A percentile compares a stretch with the other conserved stretches of the same genome.
These are phyloP conservation scores for Escallonia herrerae DNA, from an alignment of 129 eudicot genomes.

Conservation along the genomic window DNA sequence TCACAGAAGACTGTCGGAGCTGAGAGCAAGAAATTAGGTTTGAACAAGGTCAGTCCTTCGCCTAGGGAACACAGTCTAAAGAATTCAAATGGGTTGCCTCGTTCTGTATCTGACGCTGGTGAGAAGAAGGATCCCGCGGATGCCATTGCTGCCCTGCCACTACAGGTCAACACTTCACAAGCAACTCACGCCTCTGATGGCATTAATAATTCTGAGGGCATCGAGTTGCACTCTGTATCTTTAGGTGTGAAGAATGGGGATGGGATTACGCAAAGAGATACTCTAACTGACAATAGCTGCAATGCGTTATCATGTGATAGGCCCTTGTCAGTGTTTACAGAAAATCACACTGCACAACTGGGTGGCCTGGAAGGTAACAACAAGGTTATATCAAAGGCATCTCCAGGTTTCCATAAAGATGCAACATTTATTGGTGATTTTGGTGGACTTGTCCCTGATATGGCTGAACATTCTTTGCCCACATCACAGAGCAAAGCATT, in stretches of 20 bases:
- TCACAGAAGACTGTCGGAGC: conserved; percentile 20
- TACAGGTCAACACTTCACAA: background rate
- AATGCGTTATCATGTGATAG: background rate
- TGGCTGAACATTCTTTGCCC: conserved; percentile 4
- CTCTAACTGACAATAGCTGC: conserved; percentile 16
- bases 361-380: conserved; percentile 10
- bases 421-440: conserved; percentile 17
- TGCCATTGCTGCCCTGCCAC: conserved; percentile 3
- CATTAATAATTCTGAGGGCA: conserved; percentile 19
- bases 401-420: conserved; percentile 25
- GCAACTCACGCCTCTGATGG: conserved; percentile 2
- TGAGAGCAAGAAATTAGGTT: conserved; percentile 22
- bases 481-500: conserved; percentile 12
- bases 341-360: conserved; percentile 13
- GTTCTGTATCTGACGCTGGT: conserved; percentile 13
- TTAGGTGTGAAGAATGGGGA: conserved; percentile 32
- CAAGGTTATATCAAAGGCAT: conserved; percentile 18
- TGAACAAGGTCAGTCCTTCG: conserved; percentile 17
- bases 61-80: conserved; percentile 22
- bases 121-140: conserved; percentile 6
- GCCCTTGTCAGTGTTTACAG: conserved; percentile 4
- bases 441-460: conserved; percentile 8
- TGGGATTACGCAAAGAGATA: conserved; percentile 3
- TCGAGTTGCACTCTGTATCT: conserved; percentile 32
- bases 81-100: conserved; percentile 12